Conservation (phyloP, 2,329 filamentous ascomycete genomes). For the Ramichloridium luteum region DNA sequence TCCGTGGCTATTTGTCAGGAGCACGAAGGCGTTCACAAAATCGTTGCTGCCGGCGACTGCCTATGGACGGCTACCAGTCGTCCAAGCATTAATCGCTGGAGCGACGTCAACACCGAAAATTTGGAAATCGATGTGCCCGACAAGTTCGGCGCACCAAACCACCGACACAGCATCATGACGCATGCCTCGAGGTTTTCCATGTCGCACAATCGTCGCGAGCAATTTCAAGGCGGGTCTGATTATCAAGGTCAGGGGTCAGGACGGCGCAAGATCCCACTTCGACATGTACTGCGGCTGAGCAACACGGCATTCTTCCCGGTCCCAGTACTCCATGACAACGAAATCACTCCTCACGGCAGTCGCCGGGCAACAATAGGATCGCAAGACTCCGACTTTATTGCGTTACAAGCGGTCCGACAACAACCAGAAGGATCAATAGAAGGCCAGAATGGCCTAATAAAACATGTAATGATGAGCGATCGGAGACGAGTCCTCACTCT, state of each 20-base stretch:
- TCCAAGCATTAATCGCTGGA: constrained; percentile 88
- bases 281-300: constrained; percentile 69
- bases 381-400: constrained; percentile 15
- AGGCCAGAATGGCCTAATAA: constrained; percentile 88
- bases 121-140: constrained; percentile 50
- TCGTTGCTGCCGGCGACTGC: constrained; percentile 54
- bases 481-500: constrained; percentile 77
- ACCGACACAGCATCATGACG: constrained; percentile 43
- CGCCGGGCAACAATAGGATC: constrained; percentile 46
- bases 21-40: constrained; percentile 64
- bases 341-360: constrained; percentile 22
- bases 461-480: constrained; percentile 85
- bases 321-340: constrained; percentile 28
- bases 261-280: constrained; percentile 59
- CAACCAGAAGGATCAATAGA: constrained; percentile 55
- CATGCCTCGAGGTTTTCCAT: constrained; percentile 31
- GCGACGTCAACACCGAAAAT: constrained; percentile 66
- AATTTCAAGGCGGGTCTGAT: neutral
- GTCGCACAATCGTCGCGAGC: constrained; percentile 17
- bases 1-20: constrained; percentile 88
- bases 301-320: constrained; percentile 68
- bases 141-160: constrained; percentile 28
- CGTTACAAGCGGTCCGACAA: constrained; percentile 27
- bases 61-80: constrained; percentile 85
- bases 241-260: constrained; percentile 1